These are phyloP conservation scores for Glebionis coronaria DNA, from an alignment of 129 eudicot genomes.

Conservation along the genomic window DNA sequence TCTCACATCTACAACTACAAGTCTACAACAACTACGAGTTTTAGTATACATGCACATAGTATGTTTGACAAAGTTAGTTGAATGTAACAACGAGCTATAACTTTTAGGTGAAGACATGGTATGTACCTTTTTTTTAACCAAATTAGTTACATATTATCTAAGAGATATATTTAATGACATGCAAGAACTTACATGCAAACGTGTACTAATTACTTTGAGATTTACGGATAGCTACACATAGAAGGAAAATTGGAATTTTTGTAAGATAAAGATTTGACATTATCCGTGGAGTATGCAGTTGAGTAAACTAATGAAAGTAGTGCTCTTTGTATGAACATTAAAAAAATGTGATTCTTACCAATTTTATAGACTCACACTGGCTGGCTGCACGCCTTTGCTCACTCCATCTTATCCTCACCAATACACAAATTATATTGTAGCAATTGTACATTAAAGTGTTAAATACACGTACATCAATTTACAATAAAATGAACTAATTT, in stretches of 20 bases:
- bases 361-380: conserved; percentile 24
- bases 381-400: conserved; percentile 32
- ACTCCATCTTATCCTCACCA: conserved; percentile 37
- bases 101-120: too few species aligned
- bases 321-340: conserved; percentile 42
- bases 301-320: conserved; percentile 34
- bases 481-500: not conserved
- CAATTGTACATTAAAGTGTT: not conserved
- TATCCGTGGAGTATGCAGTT: conserved; percentile 19
- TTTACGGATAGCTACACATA: conserved; percentile 28
- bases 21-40: not conserved
- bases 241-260: conserved; percentile 28
- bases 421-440: not conserved
- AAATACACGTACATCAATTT: too few species aligned
- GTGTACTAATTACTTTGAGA: not conserved
- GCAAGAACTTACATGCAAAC: too few species aligned
- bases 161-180: too few species aligned
- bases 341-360: conserved; percentile 20
- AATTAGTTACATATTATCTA: too few species aligned
- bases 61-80: too few species aligned
- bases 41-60: not conserved
- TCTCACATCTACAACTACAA: too few species aligned
- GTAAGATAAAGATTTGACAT: conserved; percentile 33
- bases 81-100: too few species aligned
- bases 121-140: too few species aligned